A percentile compares a stretch with the other conserved stretches of the same genome.
Conservation (phyloP, 2,329 filamentous ascomycete species). For the Colletotrichum camelliae region DNA sequence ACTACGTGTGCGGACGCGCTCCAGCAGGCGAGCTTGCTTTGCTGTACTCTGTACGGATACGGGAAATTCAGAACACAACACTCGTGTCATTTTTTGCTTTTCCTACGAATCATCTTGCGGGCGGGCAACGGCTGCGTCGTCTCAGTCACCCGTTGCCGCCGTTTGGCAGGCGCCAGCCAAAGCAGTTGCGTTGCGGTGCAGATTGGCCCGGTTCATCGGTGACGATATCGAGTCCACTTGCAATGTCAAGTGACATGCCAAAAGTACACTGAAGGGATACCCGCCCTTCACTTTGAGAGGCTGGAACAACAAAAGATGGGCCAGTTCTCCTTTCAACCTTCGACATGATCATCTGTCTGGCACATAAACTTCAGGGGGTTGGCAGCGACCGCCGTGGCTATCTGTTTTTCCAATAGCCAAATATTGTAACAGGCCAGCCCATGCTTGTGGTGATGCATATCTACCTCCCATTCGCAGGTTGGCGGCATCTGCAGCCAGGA, state of each 20-base stretch:
- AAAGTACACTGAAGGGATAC: background rate
- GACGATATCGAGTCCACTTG: background rate
- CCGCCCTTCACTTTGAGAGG: background rate
- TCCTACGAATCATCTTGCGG: background rate
- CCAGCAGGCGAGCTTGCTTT: background rate
- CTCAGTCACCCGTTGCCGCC: background rate
- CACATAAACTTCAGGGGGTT: background rate
- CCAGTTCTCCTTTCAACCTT: background rate
- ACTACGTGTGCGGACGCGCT: background rate
- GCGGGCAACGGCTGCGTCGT: background rate
- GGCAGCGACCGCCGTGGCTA: background rate
- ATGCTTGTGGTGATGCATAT: constrained; percentile 5
- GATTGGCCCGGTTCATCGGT: background rate
- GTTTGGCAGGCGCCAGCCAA: background rate
- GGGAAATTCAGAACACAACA: background rate
- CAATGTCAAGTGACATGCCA: background rate
- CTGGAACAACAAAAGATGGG: background rate
- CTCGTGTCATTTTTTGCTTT: constrained; percentile 9
- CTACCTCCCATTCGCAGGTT: background rate
- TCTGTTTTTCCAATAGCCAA: background rate
- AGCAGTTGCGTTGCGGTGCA: constrained; percentile 8
- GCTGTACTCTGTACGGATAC: background rate
- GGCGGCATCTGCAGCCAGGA: background rate
- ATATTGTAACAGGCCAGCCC: constrained; percentile 6
- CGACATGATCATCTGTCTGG: background rate